These are phyloP conservation scores for Sphaerosporella brunnea DNA, from an alignment of 495 filamentous ascomycete genomes.

Conservation along the genomic window DNA sequence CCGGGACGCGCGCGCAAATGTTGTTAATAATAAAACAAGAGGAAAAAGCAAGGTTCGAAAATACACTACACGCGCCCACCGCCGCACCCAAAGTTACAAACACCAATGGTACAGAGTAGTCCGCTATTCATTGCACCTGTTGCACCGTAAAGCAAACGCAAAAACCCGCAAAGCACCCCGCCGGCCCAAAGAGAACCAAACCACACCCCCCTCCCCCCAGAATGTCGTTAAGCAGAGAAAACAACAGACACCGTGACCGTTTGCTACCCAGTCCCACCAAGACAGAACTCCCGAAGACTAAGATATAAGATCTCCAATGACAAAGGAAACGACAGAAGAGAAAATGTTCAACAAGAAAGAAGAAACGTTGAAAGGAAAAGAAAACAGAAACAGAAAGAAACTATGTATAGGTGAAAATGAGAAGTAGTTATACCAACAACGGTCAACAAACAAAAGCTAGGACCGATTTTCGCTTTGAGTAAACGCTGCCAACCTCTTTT, in stretches of 20 bases:
- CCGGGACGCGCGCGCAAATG: too few relatives aligned
- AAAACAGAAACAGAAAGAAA: constrained; percentile 17
- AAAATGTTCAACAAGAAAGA: constrained; percentile 14
- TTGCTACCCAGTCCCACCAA: constrained; percentile 1
- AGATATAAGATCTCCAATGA: constrained; percentile 1
- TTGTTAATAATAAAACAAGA: too few relatives aligned
- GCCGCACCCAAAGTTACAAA: too few relatives aligned
- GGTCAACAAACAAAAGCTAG: constrained; percentile 9
- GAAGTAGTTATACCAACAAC: constrained; percentile 26
- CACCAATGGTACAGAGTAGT: background rate
- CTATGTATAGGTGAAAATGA: constrained; percentile 24
- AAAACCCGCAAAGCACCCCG: background rate
- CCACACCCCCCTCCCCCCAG: background rate
- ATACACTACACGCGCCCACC: too few relatives aligned
- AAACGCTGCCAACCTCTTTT: constrained; percentile 13
- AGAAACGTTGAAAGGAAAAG: constrained; percentile 18
- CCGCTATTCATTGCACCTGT: constrained; percentile 5
- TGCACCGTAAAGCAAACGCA: constrained; percentile 3
- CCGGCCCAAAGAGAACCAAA: background rate
- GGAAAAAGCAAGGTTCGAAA: too few relatives aligned
- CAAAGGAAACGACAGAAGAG: constrained; percentile 12
- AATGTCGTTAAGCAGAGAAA: constrained; percentile 3
- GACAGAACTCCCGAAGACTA: constrained; percentile 7
- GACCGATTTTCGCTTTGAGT: constrained; percentile 17
- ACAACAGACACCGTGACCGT: background rate